Base-by-base conservation (phyloP, 257 asterid genomes). In the Vinca minor region DNA sequence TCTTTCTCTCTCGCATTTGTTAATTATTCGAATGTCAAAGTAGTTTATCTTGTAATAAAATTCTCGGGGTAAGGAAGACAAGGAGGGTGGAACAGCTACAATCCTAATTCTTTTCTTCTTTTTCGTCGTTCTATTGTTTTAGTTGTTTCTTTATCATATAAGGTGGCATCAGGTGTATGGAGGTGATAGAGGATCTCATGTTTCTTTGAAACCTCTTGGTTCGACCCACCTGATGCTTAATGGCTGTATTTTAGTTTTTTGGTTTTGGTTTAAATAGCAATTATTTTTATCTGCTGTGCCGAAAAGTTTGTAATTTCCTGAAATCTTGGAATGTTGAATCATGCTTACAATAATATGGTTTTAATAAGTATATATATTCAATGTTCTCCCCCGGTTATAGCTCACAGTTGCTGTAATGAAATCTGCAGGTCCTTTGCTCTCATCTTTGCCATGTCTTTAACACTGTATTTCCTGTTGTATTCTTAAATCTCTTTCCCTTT, bases 281-380 rank as follows among this genome's bases (percentile, higher is more conserved):
- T 82, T 78, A 69, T 71, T 76, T 58, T 48, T 38, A 60, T 63
- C 78, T 78, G 83, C 76, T 66, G 63, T 66, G 69, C 65, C 59
- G 79, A 72, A 66, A 55, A 70, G 71, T 73, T 47, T 77, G 82
- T 79, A 78, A 72, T 72, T 73, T 70, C 74, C n/a, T n/a, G n/a
- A n/a, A n/a, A n/a, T n/a, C n/a, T n/a, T 69, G 46, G 62, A 32
- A 60, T 44, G 25, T 72, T 74, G 58, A 68, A 57, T 71, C 70
- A 70, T 77, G 79, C 78, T n/a, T n/a, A n/a, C n/a, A n/a, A n/a
- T n/a, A n/a, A n/a, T n/a, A n/a, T n/a, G n/a, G n/a, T n/a, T n/a
- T n/a, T n/a, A n/a, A n/a, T n/a, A n/a, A n/a, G n/a, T n/a, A n/a
- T n/a, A n/a, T n/a, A n/a, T n/a, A n/a, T n/a, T n/a, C n/a, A n/a